Evolutionary conservation across 371 early-diverging fungal species (phyloP).

Genomic region (Fennellomyces sp.): DNA sequence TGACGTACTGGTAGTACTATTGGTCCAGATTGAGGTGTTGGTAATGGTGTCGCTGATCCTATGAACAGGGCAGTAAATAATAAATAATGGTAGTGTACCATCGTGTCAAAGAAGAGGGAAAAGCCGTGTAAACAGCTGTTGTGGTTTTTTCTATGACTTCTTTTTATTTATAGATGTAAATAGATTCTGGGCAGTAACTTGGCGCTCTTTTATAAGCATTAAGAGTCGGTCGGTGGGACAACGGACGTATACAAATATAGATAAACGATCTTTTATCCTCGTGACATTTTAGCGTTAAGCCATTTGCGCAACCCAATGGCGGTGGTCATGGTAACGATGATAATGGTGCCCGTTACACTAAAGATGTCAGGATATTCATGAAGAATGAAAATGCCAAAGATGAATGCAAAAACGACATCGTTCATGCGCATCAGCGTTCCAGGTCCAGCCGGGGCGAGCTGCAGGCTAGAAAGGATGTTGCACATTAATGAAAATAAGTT

Average conservation of each 20-base stretch:
- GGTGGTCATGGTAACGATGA: conserved; percentile 72
- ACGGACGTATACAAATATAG: too few species aligned
- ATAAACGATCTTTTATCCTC: conserved; percentile 1
- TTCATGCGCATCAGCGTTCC: conserved; percentile 72
- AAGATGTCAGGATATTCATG: conserved; percentile 62
- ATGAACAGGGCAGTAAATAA: background rate
- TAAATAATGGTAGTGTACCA: too few species aligned
- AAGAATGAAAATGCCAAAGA: conserved; percentile 70
- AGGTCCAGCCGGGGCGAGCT: conserved; percentile 73
- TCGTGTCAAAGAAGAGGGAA: too few species aligned
- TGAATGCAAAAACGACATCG: conserved; percentile 82
- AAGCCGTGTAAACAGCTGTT: too few species aligned
- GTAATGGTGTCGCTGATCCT: background rate
- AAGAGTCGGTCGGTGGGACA: background rate
- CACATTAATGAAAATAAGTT: background rate
- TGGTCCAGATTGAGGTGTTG: background rate
- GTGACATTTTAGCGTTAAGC: conserved; percentile 9
- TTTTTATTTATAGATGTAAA: too few species aligned
- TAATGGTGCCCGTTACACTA: conserved; percentile 60
- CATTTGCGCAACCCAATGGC: conserved; percentile 71
- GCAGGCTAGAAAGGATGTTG: conserved; percentile 42
- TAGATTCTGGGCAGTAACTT: background rate
- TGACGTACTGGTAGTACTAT: conserved; percentile 1
- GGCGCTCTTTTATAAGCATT: background rate
- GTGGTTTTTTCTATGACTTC: too few species aligned